Evolutionary conservation across 169 alveolate genomes (phyloP).

Genomic region (Eimeria necatrix): DNA sequence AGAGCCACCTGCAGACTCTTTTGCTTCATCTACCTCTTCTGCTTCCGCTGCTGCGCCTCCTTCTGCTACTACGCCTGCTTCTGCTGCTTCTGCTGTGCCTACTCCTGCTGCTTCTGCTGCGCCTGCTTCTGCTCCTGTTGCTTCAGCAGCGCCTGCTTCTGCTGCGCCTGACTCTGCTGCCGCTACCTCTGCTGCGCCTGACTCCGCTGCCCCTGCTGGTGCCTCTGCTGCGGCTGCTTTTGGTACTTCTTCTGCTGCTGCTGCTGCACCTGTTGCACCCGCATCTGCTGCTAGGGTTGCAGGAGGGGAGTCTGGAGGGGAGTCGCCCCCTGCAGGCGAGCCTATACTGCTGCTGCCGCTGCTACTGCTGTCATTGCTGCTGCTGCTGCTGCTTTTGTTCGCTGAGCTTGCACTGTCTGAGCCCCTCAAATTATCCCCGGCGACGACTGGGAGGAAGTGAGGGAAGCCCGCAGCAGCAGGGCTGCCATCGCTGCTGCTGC

Average conservation of each 20-base stretch:
- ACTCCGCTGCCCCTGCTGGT: not conserved
- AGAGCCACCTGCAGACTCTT: not conserved
- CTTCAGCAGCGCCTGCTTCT: not conserved
- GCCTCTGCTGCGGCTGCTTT: not conserved
- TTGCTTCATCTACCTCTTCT: too few relatives aligned
- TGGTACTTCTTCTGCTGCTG: not conserved
- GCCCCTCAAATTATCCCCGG: not conserved
- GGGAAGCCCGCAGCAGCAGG: not conserved
- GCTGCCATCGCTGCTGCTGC: conserved; percentile 31
- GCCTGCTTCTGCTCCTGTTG: not conserved
- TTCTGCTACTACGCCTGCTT: not conserved
- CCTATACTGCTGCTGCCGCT: not conserved
- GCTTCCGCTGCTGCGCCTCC: not conserved
- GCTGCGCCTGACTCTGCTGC: not conserved
- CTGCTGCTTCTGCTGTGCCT: not conserved
- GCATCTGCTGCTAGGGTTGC: not conserved
- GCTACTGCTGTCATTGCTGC: not conserved
- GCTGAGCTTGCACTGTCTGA: not conserved
- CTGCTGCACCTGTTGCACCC: not conserved
- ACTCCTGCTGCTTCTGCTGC: too few relatives aligned
- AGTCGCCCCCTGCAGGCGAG: not conserved
- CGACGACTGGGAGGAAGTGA: not conserved
- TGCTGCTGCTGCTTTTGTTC: conserved; percentile 12
- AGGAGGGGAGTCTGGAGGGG: not conserved
- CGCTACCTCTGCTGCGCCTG: not conserved